Conservation (phyloP, 495 filamentous ascomycete species). For the Chaetomium tenue region DNA sequence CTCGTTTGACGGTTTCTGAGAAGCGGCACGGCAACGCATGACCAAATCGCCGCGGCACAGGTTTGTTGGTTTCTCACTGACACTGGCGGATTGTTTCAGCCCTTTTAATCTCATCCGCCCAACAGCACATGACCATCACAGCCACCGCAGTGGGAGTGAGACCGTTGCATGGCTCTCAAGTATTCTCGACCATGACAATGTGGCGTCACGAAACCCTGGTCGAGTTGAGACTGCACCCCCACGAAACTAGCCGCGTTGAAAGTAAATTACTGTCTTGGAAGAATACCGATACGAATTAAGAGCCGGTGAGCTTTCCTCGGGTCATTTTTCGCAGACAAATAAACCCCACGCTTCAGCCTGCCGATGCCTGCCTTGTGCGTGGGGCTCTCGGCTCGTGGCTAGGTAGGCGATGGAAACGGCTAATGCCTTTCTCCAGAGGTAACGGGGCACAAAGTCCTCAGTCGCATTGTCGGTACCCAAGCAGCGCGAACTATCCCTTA, state of each 20-base stretch:
- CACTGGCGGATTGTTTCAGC: slow-evolving; percentile 8
- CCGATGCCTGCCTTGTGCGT: not conserved
- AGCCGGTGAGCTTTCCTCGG: not conserved
- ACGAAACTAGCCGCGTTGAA: not conserved
- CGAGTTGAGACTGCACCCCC: not conserved
- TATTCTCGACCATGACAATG: not conserved
- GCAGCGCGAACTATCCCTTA: not conserved
- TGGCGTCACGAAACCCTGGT: not conserved
- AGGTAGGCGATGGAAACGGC: not conserved
- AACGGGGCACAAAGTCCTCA: not conserved
- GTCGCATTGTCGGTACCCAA: not conserved
- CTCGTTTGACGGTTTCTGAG: not conserved
- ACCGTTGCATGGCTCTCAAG: not conserved
- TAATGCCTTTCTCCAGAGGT: not conserved
- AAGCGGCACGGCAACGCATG: slow-evolving; percentile 15
- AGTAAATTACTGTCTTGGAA: not conserved
- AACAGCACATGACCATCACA: slow-evolving; percentile 7
- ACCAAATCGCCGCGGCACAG: slow-evolving; percentile 11
- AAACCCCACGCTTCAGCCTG: not conserved
- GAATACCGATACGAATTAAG: not conserved
- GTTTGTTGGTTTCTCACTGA: slow-evolving; percentile 6
- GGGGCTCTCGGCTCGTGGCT: not conserved
- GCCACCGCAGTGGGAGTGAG: not conserved
- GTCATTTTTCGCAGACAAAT: not conserved
- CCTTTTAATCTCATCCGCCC: not conserved